Evolutionary conservation across 164 flowering plant species (phyloP), one percentile per base, ranked within the genome.

Genomic region (Euptelea pleiosperma): DNA sequence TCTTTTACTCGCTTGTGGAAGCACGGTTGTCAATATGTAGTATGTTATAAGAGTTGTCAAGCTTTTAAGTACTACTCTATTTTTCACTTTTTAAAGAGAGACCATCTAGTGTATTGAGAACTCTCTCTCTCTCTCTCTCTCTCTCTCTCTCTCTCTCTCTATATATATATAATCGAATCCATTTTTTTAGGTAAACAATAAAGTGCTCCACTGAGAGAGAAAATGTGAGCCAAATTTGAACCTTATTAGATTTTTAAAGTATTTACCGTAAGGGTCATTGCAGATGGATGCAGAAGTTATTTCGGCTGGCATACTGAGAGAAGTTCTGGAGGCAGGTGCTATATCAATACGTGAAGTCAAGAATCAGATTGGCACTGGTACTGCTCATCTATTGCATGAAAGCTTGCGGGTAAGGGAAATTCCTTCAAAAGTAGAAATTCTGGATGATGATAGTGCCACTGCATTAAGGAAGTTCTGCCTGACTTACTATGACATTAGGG

Each of bases 251-350:
- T 41, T 11, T 57, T 1, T 37, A 7, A 6, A 26, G 26, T 7
- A 45, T 59, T 61, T 61, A 55, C 14, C 4, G 9, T 37, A 55
- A 33, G 19, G 63, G 25, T 67, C 60, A 41, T 61, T 69, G 75
- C 80, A 91, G 89, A 87, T 89, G 97, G 97, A 89, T 73, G 97
- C 89, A 21, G 97, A 89, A 70, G 92, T 86, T 64, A 93, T 89
- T 58, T 86, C 96, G 3, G 94, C 94, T 29, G 82, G 85, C 47
- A 69, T 89, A 65, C 67, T 89, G 71, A 71, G 83, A 40, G 79
- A 83, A 65, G 81, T 76, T 51, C 47, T 87, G 41, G 93, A 83
- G 62, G 82, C 77, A 3, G 82, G 88, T 65, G 82, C 64, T 0
- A 58, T 86, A 26, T 63, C 86, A 39, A 64, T 86, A 5, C 53